Percentiles rank a stretch among this genome's conserved stretches.
Conservation (phyloP, 768 basidiomycete genomes). For the Termitomyces sp. region DNA sequence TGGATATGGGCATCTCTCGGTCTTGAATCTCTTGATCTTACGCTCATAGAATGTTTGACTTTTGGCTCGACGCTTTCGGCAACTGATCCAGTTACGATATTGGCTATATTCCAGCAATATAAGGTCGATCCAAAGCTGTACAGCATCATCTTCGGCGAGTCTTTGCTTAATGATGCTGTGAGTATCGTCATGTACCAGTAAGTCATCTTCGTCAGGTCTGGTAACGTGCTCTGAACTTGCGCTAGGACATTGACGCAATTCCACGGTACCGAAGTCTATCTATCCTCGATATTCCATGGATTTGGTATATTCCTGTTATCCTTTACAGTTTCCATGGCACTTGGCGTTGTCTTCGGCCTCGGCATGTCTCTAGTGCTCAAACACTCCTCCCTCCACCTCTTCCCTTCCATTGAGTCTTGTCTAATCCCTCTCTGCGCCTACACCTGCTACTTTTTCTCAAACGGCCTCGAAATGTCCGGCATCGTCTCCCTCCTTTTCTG, state of each 20-base stretch:
- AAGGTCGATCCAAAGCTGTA: constrained; percentile 99
- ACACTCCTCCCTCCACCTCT: constrained; percentile 82
- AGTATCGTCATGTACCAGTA: constrained; percentile 99
- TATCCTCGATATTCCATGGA: constrained; percentile 90
- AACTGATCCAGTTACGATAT: constrained; percentile 96
- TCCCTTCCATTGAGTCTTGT: constrained; percentile 96
- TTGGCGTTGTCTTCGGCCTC: constrained; percentile 90
- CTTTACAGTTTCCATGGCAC: constrained; percentile 91
- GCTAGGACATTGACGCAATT: constrained; percentile 86
- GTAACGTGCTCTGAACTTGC: background rate
- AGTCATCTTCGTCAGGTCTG: constrained; percentile 32
- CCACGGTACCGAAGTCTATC: constrained; percentile 82
- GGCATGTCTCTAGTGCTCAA: constrained; percentile 90
- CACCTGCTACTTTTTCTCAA: constrained; percentile 99
- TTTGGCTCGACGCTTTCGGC: constrained; percentile 97
- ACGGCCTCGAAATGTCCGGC: constrained; percentile 89
- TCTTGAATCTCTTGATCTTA: constrained; percentile 82
- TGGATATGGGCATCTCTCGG: constrained; percentile 94
- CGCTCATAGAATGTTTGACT: constrained; percentile 88
- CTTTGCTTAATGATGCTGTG: constrained; percentile 95
- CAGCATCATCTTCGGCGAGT: constrained; percentile 96
- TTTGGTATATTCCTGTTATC: constrained; percentile 97
- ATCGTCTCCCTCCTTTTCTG: constrained; percentile 98
- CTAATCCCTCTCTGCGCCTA: constrained; percentile 93
- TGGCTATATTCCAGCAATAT: constrained; percentile 97